Evolutionary conservation across 2,329 filamentous ascomycete genomes (phyloP).

Genomic region (Bipolaris oryzae): DNA sequence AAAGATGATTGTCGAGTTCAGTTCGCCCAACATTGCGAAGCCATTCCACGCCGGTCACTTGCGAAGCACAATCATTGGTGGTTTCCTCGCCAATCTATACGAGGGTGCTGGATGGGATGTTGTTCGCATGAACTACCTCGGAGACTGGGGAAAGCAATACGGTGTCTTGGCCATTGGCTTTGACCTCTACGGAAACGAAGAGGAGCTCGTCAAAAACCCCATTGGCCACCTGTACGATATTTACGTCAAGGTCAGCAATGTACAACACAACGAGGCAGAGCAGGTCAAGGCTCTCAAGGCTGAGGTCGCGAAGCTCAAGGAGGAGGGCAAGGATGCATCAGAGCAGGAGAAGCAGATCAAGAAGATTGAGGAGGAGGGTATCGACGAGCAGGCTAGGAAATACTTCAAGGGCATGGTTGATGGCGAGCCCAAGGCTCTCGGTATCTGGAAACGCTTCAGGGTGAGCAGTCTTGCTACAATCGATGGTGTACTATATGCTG

Average conservation of each 20-base stretch:
- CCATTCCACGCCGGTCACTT: slow-evolving; percentile 78
- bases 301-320: slow-evolving; percentile 43
- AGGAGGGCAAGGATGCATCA: slow-evolving; percentile 51
- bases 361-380: slow-evolving; percentile 46
- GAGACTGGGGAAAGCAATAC: slow-evolving; percentile 80
- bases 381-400: slow-evolving; percentile 74
- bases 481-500: slow-evolving; percentile 1
- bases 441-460: slow-evolving; percentile 68
- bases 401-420: slow-evolving; percentile 74
- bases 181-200: slow-evolving; percentile 75
- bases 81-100: slow-evolving; percentile 73
- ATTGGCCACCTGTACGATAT: slow-evolving; percentile 84
- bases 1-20: slow-evolving; percentile 79
- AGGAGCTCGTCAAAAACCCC: slow-evolving; percentile 71
- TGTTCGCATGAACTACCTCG: slow-evolving; percentile 74
- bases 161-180: slow-evolving; percentile 75
- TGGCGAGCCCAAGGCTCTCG: slow-evolving; percentile 63
- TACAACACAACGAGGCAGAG: slow-evolving; percentile 69
- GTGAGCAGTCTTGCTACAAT: slow-evolving; percentile 10
- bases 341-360: slow-evolving; percentile 50
- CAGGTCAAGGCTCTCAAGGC: slow-evolving; percentile 64
- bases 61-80: slow-evolving; percentile 77
- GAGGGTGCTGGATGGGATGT: slow-evolving; percentile 73
- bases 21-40: slow-evolving; percentile 85
- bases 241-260: slow-evolving; percentile 75